These are phyloP conservation scores for Tranzscheliella williamsii DNA, from an alignment of 1,284 basidiomycete species.

Conservation along the genomic window DNA sequence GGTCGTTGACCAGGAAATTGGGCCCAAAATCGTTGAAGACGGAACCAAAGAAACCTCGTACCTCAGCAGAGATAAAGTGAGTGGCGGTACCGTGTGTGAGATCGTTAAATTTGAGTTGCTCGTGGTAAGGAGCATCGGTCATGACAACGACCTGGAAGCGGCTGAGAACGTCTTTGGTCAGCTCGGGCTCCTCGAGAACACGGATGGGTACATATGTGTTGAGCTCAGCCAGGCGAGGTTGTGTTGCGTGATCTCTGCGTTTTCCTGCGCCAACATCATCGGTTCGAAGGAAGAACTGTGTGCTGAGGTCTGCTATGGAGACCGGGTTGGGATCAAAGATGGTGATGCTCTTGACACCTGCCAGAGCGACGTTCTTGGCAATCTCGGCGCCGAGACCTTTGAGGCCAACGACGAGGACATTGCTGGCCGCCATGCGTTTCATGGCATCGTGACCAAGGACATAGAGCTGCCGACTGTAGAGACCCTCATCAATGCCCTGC, in stretches of 20 bases:
- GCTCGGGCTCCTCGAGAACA: slow-evolving; percentile 63
- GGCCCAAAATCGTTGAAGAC: slow-evolving; percentile 96
- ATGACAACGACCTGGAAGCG: slow-evolving; percentile 75
- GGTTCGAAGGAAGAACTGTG: slow-evolving; percentile 91
- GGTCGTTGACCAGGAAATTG: slow-evolving; percentile 91
- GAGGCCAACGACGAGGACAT: slow-evolving; percentile 90
- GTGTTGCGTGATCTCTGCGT: slow-evolving; percentile 78
- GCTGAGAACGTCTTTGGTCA: slow-evolving; percentile 42
- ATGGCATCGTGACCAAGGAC: slow-evolving; percentile 70
- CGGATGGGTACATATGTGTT: slow-evolving; percentile 95
- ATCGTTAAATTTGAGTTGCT: slow-evolving; percentile 92
- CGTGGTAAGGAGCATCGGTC: slow-evolving; percentile 74
- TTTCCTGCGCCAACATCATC: slow-evolving; percentile 74
- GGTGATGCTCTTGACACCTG: slow-evolving; percentile 97
- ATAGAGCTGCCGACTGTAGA: slow-evolving; percentile 59
- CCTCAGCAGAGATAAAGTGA: slow-evolving; percentile 89
- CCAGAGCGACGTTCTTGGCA: slow-evolving; percentile 93
- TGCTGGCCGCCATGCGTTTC: slow-evolving; percentile 98
- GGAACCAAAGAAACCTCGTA: slow-evolving; percentile 90
- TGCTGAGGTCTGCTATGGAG: slow-evolving; percentile 83
- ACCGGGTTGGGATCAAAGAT: slow-evolving; percentile 91
- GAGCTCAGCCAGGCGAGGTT: slow-evolving; percentile 88
- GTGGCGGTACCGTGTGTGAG: slow-evolving; percentile 70
- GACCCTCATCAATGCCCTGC: slow-evolving; percentile 48
- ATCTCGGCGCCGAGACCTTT: slow-evolving; percentile 95